A percentile compares a stretch with the other conserved stretches of the same genome.
These are phyloP conservation scores for Myrica gale DNA, from an alignment of 306 rosid species.

Conservation along the genomic window DNA sequence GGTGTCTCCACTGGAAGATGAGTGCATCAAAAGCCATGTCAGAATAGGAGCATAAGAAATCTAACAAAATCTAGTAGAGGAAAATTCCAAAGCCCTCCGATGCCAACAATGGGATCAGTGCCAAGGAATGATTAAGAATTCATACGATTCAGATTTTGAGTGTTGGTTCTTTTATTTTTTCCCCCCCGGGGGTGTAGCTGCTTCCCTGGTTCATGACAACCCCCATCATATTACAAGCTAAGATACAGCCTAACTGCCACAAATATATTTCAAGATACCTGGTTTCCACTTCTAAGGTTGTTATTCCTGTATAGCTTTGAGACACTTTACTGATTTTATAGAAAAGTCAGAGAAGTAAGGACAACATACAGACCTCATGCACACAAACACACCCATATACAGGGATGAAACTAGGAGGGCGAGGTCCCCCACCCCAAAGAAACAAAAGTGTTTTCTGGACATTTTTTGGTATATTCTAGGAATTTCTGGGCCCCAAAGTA, in stretches of 20 bases:
- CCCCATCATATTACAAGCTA: neutral
- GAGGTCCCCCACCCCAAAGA: no score
- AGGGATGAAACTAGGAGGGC: no score
- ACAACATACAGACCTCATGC: neutral
- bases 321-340: conserved; percentile 2
- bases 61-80: neutral
- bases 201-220: no score
- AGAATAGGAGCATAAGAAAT: conserved; percentile 3
- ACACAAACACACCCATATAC: no score
- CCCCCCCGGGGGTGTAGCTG: no score
- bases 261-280: neutral
- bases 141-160: neutral
- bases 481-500: no score
- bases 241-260: neutral
- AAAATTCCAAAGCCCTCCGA: neutral
- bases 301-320: conserved; percentile 3
- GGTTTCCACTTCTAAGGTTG: neutral
- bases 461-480: no score
- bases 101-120: neutral
- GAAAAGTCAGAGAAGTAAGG: conserved; percentile 5
- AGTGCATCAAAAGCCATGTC: conserved; percentile 19
- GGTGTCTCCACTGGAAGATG: conserved; percentile 73
- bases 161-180: no score
- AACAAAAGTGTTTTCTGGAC: no score
- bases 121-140: neutral